Percentiles rank a stretch among this genome's conserved stretches.
Conservation (phyloP, 2,329 filamentous ascomycete species). For the Xylaria sp. region DNA sequence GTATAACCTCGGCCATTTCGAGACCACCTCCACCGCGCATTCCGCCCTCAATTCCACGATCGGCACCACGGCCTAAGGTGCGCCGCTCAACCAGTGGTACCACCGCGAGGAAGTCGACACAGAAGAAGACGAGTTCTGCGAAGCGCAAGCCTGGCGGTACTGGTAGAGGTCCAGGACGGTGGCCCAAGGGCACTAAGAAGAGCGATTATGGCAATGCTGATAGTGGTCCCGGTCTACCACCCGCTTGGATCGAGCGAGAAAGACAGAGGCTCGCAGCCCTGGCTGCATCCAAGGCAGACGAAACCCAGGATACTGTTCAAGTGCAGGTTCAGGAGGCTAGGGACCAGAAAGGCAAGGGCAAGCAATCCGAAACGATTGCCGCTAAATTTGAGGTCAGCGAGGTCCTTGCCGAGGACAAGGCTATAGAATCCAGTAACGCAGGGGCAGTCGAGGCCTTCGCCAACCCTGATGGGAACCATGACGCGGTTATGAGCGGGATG, state of each 20-base stretch:
- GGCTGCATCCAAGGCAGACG: slow-evolving; percentile 21
- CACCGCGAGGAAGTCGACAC: slow-evolving; percentile 38
- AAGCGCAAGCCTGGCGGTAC: slow-evolving; percentile 64
- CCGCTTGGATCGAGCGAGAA: slow-evolving; percentile 51
- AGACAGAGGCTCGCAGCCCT: slow-evolving; percentile 18
- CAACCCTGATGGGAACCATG: not conserved
- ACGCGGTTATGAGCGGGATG: slow-evolving; percentile 20
- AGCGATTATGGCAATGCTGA: slow-evolving; percentile 68
- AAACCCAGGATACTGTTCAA: slow-evolving; percentile 37
- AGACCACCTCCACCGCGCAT: slow-evolving; percentile 31
- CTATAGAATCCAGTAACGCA: not conserved
- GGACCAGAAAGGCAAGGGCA: slow-evolving; percentile 35
- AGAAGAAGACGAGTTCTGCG: slow-evolving; percentile 46
- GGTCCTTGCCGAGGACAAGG: not conserved
- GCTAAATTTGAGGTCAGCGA: slow-evolving; percentile 25
- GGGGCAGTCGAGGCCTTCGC: not conserved
- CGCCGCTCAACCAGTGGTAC: slow-evolving; percentile 42
- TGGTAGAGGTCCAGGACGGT: slow-evolving; percentile 65
- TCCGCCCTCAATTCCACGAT: slow-evolving; percentile 37
- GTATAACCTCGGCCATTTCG: slow-evolving; percentile 46
- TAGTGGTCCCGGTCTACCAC: slow-evolving; percentile 65
- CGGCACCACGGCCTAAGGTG: slow-evolving; percentile 43
- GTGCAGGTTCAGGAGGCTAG: slow-evolving; percentile 43
- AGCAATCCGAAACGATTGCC: slow-evolving; percentile 22
- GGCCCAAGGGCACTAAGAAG: slow-evolving; percentile 71